Percentiles rank a stretch among this genome's conserved stretches.
These are phyloP conservation scores for Perilla frutescens DNA, from an alignment of 257 asterid genomes.

Conservation along the genomic window DNA sequence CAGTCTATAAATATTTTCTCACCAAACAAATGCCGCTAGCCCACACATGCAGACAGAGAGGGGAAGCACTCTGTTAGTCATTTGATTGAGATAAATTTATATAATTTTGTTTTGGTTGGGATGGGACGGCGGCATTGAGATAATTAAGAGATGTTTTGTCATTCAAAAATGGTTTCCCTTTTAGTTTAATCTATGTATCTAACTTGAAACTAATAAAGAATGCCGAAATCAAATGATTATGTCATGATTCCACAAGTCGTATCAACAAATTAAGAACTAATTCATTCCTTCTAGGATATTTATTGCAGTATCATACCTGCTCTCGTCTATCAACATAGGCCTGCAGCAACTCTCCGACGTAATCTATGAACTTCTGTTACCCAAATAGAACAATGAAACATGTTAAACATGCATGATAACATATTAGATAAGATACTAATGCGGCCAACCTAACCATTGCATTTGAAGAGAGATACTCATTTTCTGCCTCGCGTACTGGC, in stretches of 20 bases:
- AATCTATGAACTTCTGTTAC: constrained; percentile 93
- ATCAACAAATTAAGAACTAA: neutral
- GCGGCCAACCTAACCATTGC: constrained; percentile 74
- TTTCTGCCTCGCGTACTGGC: constrained; percentile 90
- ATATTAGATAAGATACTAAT: constrained; percentile 27
- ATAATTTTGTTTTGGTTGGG: neutral
- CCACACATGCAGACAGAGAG: neutral
- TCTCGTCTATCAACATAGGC: constrained; percentile 97
- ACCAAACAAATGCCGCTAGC: neutral
- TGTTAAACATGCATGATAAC: constrained; percentile 30
- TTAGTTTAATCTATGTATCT: neutral
- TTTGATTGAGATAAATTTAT: neutral
- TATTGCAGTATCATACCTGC: constrained; percentile 63
- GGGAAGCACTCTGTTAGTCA: neutral
- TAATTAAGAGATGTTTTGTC: neutral
- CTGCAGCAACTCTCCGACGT: constrained; percentile 89
- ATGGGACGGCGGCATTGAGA: neutral
- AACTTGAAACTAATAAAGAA: neutral
- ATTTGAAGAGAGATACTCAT: constrained; percentile 82
- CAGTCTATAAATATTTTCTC: neutral
- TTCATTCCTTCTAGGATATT: constrained; percentile 1
- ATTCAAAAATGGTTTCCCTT: neutral
- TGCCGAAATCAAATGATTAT: neutral
- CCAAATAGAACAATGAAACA: constrained; percentile 34
- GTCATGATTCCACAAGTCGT: constrained; percentile 3